Percentiles rank a stretch among this genome's conserved stretches.
Evolutionary conservation across 441 rosid species (phyloP).

Genomic region (Gossypium gossypioides): DNA sequence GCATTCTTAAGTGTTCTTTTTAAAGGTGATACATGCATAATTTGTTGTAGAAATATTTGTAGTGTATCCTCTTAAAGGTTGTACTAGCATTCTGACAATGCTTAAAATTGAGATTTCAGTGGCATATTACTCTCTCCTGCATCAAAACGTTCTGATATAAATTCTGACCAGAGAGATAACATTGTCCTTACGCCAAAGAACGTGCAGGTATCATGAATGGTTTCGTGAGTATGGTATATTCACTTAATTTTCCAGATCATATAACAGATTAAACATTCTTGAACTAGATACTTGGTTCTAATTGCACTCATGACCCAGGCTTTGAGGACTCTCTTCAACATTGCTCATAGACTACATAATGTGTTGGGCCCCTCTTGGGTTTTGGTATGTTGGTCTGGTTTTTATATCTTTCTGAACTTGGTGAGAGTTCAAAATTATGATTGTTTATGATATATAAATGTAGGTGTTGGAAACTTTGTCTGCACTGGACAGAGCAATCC

Average conservation of each 20-base stretch:
- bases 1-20: neutral
- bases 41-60: neutral
- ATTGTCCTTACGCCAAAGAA: slow-evolving; percentile 85
- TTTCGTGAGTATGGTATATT: slow-evolving; percentile 5
- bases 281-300: slow-evolving; percentile 17
- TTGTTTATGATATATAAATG: slow-evolving; percentile 18
- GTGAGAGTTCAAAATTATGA: slow-evolving; percentile 1
- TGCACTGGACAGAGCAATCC: slow-evolving; percentile 83
- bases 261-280: neutral
- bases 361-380: slow-evolving; percentile 99
- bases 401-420: slow-evolving; percentile 14
- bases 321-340: slow-evolving; percentile 88
- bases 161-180: slow-evolving; percentile 65
- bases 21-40: no score
- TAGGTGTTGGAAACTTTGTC: slow-evolving; percentile 96
- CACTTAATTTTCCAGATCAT: neutral
- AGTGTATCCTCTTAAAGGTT: neutral
- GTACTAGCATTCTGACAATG: slow-evolving; percentile 1
- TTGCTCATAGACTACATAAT: slow-evolving; percentile 89
- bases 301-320: slow-evolving; percentile 46
- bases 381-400: slow-evolving; percentile 57
- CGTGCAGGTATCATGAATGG: slow-evolving; percentile 66
- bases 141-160: slow-evolving; percentile 68
- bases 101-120: slow-evolving; percentile 46
- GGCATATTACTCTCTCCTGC: slow-evolving; percentile 61